These are phyloP conservation scores for Penicillium goetzii DNA, from an alignment of 495 filamentous ascomycete species.

Conservation along the genomic window DNA sequence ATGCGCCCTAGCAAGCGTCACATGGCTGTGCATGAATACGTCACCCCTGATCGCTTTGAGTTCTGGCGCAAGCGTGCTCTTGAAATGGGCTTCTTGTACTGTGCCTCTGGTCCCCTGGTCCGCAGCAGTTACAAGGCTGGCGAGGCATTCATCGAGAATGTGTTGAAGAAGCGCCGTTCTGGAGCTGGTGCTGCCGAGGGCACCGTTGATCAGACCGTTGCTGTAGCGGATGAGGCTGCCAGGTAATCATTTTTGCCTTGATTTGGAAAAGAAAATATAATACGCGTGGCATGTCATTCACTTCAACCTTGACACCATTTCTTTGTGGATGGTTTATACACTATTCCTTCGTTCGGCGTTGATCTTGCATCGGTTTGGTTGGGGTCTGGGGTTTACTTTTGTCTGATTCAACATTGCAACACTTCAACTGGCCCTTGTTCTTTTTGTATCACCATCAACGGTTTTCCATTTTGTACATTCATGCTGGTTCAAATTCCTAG, in stretches of 20 bases:
- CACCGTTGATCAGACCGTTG: slow-evolving; percentile 28
- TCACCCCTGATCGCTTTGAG: slow-evolving; percentile 88
- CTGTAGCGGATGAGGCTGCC: slow-evolving; percentile 33
- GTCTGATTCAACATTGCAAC: slow-evolving; percentile 26
- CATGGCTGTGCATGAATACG: slow-evolving; percentile 93
- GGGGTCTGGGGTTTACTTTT: slow-evolving; percentile 19
- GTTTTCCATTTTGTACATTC: slow-evolving; percentile 18
- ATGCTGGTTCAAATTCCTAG: background rate
- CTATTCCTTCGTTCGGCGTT: slow-evolving; percentile 24
- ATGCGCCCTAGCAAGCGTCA: slow-evolving; percentile 98
- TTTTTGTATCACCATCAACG: slow-evolving; percentile 30
- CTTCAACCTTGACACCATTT: slow-evolving; percentile 5
- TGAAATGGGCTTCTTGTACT: slow-evolving; percentile 96
- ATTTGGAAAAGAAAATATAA: slow-evolving; percentile 8
- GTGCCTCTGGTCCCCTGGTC: slow-evolving; percentile 89
- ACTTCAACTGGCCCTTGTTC: slow-evolving; percentile 22
- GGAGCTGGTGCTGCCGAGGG: slow-evolving; percentile 28
- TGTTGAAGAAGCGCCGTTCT: slow-evolving; percentile 80
- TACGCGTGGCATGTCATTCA: slow-evolving; percentile 11
- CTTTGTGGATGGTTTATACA: slow-evolving; percentile 9
- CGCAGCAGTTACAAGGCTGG: slow-evolving; percentile 96
- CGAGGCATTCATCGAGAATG: slow-evolving; percentile 98
- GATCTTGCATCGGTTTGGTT: slow-evolving; percentile 27
- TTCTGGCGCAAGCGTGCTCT: slow-evolving; percentile 87
- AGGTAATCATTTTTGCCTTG: slow-evolving; percentile 25